A percentile compares a stretch with the other conserved stretches of the same genome.
These are phyloP conservation scores for Diplotaxis tenuifolia DNA, from an alignment of 345 rosid species.

Conservation along the genomic window DNA sequence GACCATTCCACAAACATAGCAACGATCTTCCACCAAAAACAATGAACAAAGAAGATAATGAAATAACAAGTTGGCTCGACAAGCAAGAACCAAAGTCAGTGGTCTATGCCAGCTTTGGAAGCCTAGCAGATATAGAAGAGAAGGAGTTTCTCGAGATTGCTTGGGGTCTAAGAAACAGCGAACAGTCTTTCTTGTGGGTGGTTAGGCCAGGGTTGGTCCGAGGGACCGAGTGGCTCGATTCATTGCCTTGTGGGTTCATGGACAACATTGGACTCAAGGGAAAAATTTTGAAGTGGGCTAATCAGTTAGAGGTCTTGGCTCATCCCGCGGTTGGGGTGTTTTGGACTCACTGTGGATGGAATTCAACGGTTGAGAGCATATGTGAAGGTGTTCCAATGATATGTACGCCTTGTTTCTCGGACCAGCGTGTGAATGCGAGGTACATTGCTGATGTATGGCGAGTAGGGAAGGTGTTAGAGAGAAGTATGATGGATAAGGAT, in stretches of 20 bases:
- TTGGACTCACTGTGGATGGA: constrained; percentile 75
- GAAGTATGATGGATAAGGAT: constrained; percentile 33
- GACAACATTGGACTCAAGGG: constrained; percentile 46
- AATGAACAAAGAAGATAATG: constrained; percentile 23
- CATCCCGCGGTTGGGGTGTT: constrained; percentile 59
- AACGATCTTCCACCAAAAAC: constrained; percentile 29
- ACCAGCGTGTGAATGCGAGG: constrained; percentile 58
- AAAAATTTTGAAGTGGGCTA: constrained; percentile 62
- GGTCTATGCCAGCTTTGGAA: constrained; percentile 66
- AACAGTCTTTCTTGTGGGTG: constrained; percentile 64
- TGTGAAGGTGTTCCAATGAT: constrained; percentile 75
- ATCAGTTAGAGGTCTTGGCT: constrained; percentile 56
- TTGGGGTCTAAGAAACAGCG: constrained; percentile 50
- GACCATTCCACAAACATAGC: constrained; percentile 50
- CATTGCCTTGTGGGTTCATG: constrained; percentile 44
- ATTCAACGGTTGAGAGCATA: constrained; percentile 63
- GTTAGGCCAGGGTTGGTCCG: constrained; percentile 46
- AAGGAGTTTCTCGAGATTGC: constrained; percentile 50
- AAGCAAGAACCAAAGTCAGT: constrained; percentile 46
- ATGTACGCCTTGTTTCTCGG: constrained; percentile 61
- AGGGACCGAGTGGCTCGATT: constrained; percentile 38
- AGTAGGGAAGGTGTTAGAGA: constrained; percentile 49
- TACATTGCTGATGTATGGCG: constrained; percentile 51
- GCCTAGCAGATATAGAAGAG: constrained; percentile 41
- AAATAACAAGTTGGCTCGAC: constrained; percentile 55